These are phyloP conservation scores for Pogostemon cablin DNA, from an alignment of 257 asterid species.

Conservation along the genomic window DNA sequence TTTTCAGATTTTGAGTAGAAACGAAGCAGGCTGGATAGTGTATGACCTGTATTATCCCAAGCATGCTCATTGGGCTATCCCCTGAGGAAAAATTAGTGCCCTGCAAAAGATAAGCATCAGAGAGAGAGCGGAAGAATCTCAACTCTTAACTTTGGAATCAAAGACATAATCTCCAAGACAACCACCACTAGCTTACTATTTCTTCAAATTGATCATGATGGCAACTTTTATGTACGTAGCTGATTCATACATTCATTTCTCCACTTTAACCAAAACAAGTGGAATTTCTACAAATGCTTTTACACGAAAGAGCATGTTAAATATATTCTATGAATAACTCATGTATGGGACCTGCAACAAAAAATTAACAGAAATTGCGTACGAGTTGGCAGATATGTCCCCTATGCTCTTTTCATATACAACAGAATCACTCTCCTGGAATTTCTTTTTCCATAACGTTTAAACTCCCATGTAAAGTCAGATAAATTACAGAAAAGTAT, in stretches of 20 bases:
- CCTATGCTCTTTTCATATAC: background rate
- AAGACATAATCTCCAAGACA: too few relatives aligned
- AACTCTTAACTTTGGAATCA: too few relatives aligned
- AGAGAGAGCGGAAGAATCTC: background rate
- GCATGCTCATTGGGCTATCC: slow-evolving; percentile 74
- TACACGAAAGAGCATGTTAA: background rate
- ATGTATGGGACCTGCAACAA: too few relatives aligned
- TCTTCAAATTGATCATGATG: too few relatives aligned
- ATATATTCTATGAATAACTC: too few relatives aligned
- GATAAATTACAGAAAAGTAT: slow-evolving; percentile 2
- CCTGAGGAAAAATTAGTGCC: slow-evolving; percentile 43
- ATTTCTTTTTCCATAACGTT: background rate
- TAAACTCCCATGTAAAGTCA: background rate
- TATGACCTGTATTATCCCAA: slow-evolving; percentile 74
- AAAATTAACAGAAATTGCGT: too few relatives aligned
- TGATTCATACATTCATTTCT: too few relatives aligned
- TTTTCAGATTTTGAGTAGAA: background rate
- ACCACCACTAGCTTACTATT: too few relatives aligned
- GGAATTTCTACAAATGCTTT: too few relatives aligned
- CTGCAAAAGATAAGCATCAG: slow-evolving; percentile 38
- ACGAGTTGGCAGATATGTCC: too few relatives aligned
- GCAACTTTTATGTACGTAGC: too few relatives aligned
- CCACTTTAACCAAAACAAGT: too few relatives aligned
- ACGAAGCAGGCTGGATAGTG: background rate
- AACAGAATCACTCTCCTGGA: background rate